These are phyloP conservation scores for Moesziomyces globuligerus DNA, from an alignment of 1,284 basidiomycete species.

Conservation along the genomic window DNA sequence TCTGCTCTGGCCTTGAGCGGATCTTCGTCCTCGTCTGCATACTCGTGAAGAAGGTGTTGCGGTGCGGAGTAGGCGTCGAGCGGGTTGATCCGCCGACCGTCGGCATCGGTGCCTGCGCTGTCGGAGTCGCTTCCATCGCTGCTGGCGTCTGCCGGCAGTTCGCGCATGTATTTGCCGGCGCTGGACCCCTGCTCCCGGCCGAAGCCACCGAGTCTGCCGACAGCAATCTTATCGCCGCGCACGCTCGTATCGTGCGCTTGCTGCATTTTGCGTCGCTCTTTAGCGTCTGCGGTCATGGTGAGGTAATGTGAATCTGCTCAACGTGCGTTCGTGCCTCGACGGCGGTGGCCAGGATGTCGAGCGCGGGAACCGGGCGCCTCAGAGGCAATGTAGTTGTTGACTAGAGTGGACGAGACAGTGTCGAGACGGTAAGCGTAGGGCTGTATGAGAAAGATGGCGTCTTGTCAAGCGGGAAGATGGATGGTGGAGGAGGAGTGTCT, in stretches of 20 bases:
- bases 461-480: no score
- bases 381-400: no score
- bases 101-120: conserved; percentile 35
- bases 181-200: conserved; percentile 55
- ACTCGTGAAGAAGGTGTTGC: conserved; percentile 93
- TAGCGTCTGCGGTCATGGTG: conserved; percentile 48
- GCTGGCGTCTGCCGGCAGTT: conserved; percentile 44
- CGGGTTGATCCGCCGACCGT: no score
- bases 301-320: no score
- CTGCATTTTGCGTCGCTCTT: conserved; percentile 51
- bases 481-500: no score
- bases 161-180: conserved; percentile 46
- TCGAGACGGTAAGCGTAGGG: no score
- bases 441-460: no score
- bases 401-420: no score
- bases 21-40: conserved; percentile 88
- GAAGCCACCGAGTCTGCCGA: conserved; percentile 48
- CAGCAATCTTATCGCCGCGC: conserved; percentile 34
- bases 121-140: conserved; percentile 46
- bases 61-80: conserved; percentile 76
- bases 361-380: no score
- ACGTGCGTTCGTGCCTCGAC: no score
- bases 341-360: no score
- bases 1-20: conserved; percentile 92
- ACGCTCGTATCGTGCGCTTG: conserved; percentile 43